Conservation (phyloP, 768 basidiomycete genomes). For the Trametes villosa region DNA sequence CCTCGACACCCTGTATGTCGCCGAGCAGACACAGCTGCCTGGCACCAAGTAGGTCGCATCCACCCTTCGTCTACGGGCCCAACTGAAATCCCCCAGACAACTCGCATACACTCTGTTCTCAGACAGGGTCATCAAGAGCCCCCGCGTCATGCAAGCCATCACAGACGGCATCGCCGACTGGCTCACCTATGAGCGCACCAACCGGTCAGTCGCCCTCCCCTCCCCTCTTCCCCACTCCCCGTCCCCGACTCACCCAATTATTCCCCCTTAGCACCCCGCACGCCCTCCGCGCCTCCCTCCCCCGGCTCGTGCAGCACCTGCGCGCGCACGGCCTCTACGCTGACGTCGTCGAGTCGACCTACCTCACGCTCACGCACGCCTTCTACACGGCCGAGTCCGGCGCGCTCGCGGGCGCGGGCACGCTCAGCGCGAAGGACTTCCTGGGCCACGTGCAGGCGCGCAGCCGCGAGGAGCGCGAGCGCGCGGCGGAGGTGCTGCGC, state of each 20-base stretch:
- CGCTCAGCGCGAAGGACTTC: slow-evolving; percentile 54
- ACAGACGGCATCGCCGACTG: slow-evolving; percentile 52
- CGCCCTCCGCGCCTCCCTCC: slow-evolving; percentile 46
- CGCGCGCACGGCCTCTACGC: slow-evolving; percentile 59
- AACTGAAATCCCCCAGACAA: slow-evolving; percentile 34
- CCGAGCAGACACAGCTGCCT: slow-evolving; percentile 40
- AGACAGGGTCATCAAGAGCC: slow-evolving; percentile 53
- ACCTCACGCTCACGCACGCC: slow-evolving; percentile 51
- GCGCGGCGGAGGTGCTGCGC: slow-evolving; percentile 55
- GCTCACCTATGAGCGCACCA: slow-evolving; percentile 57
- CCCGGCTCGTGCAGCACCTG: slow-evolving; percentile 59
- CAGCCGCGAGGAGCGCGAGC: slow-evolving; percentile 60
- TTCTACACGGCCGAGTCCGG: slow-evolving; percentile 62
- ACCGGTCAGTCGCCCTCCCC: slow-evolving; percentile 36
- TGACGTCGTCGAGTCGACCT: slow-evolving; percentile 57
- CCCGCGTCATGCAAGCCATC: slow-evolving; percentile 47
- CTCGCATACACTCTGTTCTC: slow-evolving; percentile 63
- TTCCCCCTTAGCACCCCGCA: slow-evolving; percentile 41
- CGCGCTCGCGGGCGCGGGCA: slow-evolving; percentile 39
- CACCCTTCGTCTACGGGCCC: neutral
- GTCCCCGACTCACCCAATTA: neutral
- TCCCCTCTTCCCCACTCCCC: neutral
- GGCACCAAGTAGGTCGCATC: slow-evolving; percentile 50
- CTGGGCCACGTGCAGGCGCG: slow-evolving; percentile 51
- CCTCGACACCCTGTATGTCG: slow-evolving; percentile 70